Conservation (phyloP, 148 eudicot genomes). For the Tetragonia tetragonoides region DNA sequence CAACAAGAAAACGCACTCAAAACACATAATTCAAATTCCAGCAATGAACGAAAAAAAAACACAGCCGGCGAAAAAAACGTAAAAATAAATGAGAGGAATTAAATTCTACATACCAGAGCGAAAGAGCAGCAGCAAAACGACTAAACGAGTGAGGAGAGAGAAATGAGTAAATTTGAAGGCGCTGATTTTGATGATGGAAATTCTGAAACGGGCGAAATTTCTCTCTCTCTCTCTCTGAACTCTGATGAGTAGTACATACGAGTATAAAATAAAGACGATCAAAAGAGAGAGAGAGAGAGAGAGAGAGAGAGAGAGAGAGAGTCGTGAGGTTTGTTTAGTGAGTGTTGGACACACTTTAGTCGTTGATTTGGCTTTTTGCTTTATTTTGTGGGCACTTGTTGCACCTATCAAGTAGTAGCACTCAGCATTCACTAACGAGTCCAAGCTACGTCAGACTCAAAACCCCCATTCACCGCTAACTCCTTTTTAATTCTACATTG, state of each 20-base stretch:
- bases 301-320: background rate
- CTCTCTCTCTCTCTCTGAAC: background rate
- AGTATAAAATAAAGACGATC: too few relatives aligned
- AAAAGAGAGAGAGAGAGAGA: too few relatives aligned
- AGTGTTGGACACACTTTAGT: background rate
- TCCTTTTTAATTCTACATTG: too few relatives aligned
- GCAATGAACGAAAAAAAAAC: background rate
- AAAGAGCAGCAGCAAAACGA: background rate
- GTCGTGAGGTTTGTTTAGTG: background rate
- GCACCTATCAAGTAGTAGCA: background rate
- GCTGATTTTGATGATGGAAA: background rate
- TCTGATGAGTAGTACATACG: too few relatives aligned
- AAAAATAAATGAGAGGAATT: background rate
- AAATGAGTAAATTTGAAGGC: background rate
- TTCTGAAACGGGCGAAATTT: background rate
- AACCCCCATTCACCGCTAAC: background rate
- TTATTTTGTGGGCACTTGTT: constrained; percentile 8
- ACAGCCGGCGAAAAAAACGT: background rate
- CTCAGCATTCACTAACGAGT: constrained; percentile 11
- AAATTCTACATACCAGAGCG: constrained; percentile 14
- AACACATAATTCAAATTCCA: background rate
- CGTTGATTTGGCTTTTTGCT: background rate
- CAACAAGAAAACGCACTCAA: background rate
- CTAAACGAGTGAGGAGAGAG: background rate
- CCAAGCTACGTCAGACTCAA: constrained; percentile 18